These are phyloP conservation scores for Dianthus caryophyllus DNA, from an alignment of 148 eudicot genomes.

Conservation along the genomic window DNA sequence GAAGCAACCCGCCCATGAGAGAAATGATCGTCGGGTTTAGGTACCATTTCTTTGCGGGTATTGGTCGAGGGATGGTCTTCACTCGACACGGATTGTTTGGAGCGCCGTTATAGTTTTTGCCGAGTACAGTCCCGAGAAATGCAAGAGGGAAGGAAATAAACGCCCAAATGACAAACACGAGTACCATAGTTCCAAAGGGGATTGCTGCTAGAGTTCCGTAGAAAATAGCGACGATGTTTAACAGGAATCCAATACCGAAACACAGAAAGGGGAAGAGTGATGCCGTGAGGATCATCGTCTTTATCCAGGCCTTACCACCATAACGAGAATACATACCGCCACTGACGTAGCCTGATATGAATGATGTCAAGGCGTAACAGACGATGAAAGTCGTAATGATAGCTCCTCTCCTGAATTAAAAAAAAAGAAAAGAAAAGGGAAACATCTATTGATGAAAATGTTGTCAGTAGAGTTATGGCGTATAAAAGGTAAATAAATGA, in stretches of 20 bases:
- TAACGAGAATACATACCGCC: slow-evolving; percentile 86
- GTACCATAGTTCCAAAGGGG: slow-evolving; percentile 80
- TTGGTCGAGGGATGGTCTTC: slow-evolving; percentile 85
- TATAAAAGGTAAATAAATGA: no score
- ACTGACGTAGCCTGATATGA: slow-evolving; percentile 82
- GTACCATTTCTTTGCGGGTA: slow-evolving; percentile 91
- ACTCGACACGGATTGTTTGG: slow-evolving; percentile 87
- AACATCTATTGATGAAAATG: no score
- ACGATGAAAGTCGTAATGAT: slow-evolving; percentile 74
- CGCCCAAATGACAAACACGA: slow-evolving; percentile 76
- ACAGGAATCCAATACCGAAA: slow-evolving; percentile 68
- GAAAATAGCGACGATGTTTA: slow-evolving; percentile 77
- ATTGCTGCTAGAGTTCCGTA: slow-evolving; percentile 85
- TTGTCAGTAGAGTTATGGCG: slow-evolving; percentile 14
- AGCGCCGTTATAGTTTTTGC: slow-evolving; percentile 79
- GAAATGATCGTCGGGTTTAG: slow-evolving; percentile 72
- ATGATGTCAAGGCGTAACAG: slow-evolving; percentile 84
- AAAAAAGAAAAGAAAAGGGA: no score
- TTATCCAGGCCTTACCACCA: slow-evolving; percentile 82
- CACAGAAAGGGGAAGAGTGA: slow-evolving; percentile 78
- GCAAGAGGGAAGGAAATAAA: slow-evolving; percentile 86
- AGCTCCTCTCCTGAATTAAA: slow-evolving; percentile 79
- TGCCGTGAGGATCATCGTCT: slow-evolving; percentile 73
- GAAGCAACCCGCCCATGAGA: slow-evolving; percentile 76
- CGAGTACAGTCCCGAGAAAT: slow-evolving; percentile 77